Evolutionary conservation across 306 rosid species (phyloP).

Genomic region (Rosa chinensis): DNA sequence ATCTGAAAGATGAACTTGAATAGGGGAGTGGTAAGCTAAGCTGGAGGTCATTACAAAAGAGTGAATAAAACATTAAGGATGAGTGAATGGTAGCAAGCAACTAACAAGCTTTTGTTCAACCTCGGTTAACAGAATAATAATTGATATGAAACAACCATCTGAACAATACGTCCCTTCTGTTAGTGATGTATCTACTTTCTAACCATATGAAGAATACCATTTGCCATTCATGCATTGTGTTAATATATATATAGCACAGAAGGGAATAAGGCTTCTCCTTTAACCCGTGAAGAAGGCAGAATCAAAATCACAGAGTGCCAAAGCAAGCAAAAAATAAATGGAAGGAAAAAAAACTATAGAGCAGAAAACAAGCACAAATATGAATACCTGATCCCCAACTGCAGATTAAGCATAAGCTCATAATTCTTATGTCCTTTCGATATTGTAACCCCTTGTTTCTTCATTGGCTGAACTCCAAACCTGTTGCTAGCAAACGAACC

Average conservation of each 20-base stretch:
- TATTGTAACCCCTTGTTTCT: slow-evolving; percentile 76
- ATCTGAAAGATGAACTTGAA: slow-evolving; percentile 6
- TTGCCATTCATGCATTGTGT: not conserved
- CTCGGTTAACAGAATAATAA: not conserved
- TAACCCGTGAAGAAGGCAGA: slow-evolving; percentile 4
- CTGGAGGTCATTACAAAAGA: not conserved
- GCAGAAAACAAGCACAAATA: slow-evolving; percentile 25
- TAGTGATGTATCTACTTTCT: not conserved
- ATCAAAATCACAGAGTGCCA: not conserved
- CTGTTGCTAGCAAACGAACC: slow-evolving; percentile 26
- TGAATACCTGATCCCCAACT: slow-evolving; percentile 92
- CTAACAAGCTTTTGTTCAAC: not conserved
- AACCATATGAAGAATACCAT: not conserved
- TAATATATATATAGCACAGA: not conserved
- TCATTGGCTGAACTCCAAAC: slow-evolving; percentile 45
- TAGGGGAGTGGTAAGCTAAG: slow-evolving; percentile 2
- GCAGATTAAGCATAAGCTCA: slow-evolving; percentile 97
- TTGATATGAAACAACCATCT: not conserved
- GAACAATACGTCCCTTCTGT: not conserved
- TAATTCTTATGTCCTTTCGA: slow-evolving; percentile 88
- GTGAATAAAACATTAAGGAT: not conserved
- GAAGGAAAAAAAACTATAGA: not conserved
- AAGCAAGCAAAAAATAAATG: slow-evolving; percentile 5
- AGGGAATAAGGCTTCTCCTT: not conserved
- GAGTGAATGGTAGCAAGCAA: not conserved